Evolutionary conservation across 352 stramenopile species (phyloP).

Genomic region (Globisporangium takayamanum): DNA sequence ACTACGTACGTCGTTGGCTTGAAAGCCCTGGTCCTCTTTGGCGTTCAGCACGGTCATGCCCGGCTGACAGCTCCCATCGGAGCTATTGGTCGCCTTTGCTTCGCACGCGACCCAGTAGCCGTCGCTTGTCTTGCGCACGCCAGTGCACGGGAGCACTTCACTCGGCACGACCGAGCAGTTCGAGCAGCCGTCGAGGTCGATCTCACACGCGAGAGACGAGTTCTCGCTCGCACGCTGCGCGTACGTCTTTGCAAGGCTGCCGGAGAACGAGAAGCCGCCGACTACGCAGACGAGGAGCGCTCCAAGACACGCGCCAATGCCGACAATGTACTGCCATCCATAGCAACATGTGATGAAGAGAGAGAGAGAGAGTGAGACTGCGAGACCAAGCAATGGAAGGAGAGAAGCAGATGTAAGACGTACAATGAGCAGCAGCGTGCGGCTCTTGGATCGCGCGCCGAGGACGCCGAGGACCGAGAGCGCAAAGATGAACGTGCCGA

Average conservation of each 20-base stretch:
- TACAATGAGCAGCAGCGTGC: conserved; percentile 73
- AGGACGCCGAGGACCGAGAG: conserved; percentile 64
- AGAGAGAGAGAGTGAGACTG: neutral
- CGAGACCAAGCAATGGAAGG: neutral
- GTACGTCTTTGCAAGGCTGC: conserved; percentile 47
- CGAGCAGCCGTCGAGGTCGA: conserved; percentile 55
- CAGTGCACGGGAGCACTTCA: conserved; percentile 30
- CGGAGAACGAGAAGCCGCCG: conserved; percentile 63
- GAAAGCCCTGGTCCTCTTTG: conserved; percentile 44
- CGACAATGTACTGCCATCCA: conserved; percentile 54
- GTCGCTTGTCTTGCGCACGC: conserved; percentile 25
- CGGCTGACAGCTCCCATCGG: conserved; percentile 22
- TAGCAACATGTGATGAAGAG: neutral
- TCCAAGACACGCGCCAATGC: conserved; percentile 50
- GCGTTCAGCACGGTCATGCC: conserved; percentile 54
- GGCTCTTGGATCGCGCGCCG: conserved; percentile 62
- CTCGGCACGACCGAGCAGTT: conserved; percentile 52
- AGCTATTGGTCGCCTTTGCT: conserved; percentile 11
- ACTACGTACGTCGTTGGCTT: conserved; percentile 51
- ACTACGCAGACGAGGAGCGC: conserved; percentile 56
- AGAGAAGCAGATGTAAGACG: conserved; percentile 4
- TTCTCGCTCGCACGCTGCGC: conserved; percentile 29
- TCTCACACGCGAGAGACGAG: conserved; percentile 55
- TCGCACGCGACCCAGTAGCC: conserved; percentile 45
- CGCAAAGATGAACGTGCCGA: conserved; percentile 58